A percentile compares a stretch with the other conserved stretches of the same genome.
Evolutionary conservation across 805 yeast species (phyloP).

Genomic region (Diddensiella santjacobensis): DNA sequence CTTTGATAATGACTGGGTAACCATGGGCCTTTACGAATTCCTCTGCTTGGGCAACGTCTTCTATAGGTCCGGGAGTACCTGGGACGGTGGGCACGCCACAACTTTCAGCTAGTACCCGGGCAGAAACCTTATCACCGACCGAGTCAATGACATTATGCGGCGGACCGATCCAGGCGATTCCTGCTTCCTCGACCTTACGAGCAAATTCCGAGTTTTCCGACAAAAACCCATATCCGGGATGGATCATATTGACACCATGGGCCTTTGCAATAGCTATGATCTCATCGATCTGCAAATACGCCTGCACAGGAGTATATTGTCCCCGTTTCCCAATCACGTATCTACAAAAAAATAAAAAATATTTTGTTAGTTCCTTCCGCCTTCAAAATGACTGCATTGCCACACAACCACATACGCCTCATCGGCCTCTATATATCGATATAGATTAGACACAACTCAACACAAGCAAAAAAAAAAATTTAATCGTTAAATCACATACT

Average conservation of each 20-base stretch:
- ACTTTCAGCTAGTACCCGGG: slow-evolving; percentile 77
- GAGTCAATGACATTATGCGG: slow-evolving; percentile 80
- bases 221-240: slow-evolving; percentile 79
- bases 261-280: slow-evolving; percentile 79
- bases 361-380: no score
- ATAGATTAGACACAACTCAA: slow-evolving; percentile 2
- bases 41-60: slow-evolving; percentile 67
- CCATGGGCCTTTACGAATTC: slow-evolving; percentile 82
- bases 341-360: slow-evolving; percentile 12
- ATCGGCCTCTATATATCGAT: slow-evolving; percentile 32
- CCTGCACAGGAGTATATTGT: slow-evolving; percentile 91
- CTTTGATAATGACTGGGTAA: slow-evolving; percentile 94
- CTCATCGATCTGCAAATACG: slow-evolving; percentile 93
- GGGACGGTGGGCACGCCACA: slow-evolving; percentile 93
- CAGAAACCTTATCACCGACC: slow-evolving; percentile 96
- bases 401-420: slow-evolving; percentile 29
- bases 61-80: slow-evolving; percentile 97
- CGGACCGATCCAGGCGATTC: slow-evolving; percentile 97
- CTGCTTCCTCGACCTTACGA: slow-evolving; percentile 80
- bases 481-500: slow-evolving; percentile 41
- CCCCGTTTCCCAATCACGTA: slow-evolving; percentile 88
- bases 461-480: neutral
- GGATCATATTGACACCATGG: slow-evolving; percentile 79
- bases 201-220: slow-evolving; percentile 94
- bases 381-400: no score